Evolutionary conservation across 352 stramenopile genomes (phyloP), one percentile per base, ranked within the genome.

Genomic region (Hyaloperonospora brassicae): DNA sequence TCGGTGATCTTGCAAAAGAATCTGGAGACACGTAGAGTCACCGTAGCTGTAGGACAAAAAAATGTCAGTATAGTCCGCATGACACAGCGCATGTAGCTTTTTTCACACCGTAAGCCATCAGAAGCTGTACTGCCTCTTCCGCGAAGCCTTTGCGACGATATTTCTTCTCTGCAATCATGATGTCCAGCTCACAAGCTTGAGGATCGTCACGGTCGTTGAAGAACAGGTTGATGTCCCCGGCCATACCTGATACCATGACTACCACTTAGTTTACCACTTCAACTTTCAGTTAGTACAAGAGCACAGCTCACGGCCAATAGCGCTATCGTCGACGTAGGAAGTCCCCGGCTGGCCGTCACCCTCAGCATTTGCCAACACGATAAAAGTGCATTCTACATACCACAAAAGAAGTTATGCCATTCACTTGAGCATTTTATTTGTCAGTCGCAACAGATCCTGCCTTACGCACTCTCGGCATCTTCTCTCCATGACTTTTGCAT

Each of bases 1-100:
- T 97, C 86, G 51, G 95, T 86, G 52, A 98, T 97, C 68, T 98
- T 98, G 69, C 84, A 96, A 66, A 96, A 95, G 47, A 97, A 96
- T 13, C 89, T 76, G 24, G 71, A 70, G 5, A 94, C 80, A 12
- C 76, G 64, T 36, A 97, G 68, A 31, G 72, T 56, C 5, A 68
- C 81, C 14, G 80, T 79, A n/a, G 83, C 74, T 85, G 24, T 14
- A 56, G 5, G 3, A 42, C 10, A 27, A 35, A 55, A 17, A 21
- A 47, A 8, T 43, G 0, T 7, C 34, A 21, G 4, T n/a, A 4
- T 8, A 31, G 21, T 7, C 1, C 13, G 13, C n/a, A 22, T 8
- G 5, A 35, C 23, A 14, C 12, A 51, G 11, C n/a, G 42, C 23
- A 49, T 38, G 59, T 10, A 36, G 30, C 36, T 27, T 12, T n/a